Conservation (phyloP, 306 rosid species). For the Argentina anserina region DNA sequence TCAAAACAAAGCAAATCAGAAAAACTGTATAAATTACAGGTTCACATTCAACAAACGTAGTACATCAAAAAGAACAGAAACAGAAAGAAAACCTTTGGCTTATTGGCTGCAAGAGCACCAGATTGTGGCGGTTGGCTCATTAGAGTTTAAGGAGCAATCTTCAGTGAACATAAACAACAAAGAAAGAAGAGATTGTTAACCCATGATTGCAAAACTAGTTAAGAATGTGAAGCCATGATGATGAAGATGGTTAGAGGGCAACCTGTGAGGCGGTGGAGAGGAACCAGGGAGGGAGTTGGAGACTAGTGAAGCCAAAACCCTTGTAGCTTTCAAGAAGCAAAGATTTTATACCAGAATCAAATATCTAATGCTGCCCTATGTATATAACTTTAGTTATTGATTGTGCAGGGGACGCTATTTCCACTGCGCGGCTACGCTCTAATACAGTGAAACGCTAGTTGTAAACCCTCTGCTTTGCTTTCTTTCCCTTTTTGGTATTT, state of each 20-base stretch:
- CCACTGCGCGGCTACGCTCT: background rate
- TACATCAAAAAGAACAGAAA: background rate
- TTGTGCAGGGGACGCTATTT: no score
- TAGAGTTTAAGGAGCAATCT: background rate
- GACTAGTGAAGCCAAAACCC: background rate
- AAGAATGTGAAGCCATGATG: background rate
- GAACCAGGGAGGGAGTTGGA: background rate
- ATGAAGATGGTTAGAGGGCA: background rate
- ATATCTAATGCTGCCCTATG: background rate
- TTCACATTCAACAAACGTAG: background rate
- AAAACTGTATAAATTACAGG: background rate
- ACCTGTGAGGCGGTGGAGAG: constrained; percentile 3
- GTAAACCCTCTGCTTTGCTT: background rate
- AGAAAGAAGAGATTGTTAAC: background rate
- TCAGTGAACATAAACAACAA: background rate
- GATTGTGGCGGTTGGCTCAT: background rate
- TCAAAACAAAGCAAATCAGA: constrained; percentile 15
- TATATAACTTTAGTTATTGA: no score
- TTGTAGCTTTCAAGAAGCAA: background rate
- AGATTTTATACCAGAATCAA: background rate
- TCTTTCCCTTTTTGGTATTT: background rate
- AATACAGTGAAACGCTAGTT: background rate
- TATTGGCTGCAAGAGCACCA: background rate
- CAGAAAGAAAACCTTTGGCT: background rate
- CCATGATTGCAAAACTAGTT: background rate